Base-by-base conservation (phyloP, 179 eudicot species). In the Silene noctiflora region DNA sequence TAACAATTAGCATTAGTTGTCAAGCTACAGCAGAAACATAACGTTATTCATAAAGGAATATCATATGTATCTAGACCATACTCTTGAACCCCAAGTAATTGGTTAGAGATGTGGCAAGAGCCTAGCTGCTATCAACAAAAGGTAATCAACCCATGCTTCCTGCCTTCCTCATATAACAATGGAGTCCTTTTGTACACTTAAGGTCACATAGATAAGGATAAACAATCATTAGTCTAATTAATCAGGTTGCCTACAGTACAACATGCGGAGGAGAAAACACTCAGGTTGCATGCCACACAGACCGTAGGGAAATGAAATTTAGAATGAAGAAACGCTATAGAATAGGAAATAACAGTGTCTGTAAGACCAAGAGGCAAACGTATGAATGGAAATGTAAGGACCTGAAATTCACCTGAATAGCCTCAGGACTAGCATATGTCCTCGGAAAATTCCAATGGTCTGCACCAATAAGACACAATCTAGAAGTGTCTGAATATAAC, bases 401-500 rank as follows among this genome's bases (percentile, higher is more conserved):
- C 39, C 73, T 70, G 73, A 85, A 46, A 48, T 73, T 44, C 33
- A 95, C 99, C 99, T 95, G 99, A 87, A 95, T 95, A 55, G 99
- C 97, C 79, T 91, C 95, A 24, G 99, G 99, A 85, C 90, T 88
- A 51, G 94, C 93, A 79, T 91, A 95, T 62, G 97, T 92, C 80
- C 99, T 85, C 6, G 99, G 99, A 78, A 81, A 86, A 76, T 88
- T 95, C 91, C 84, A 91, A 76, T 95, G 99, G 78, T 95, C 95
- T 33, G 98, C 97, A 76, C 99, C 99, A 85, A 93, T 75, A 71
- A 95, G 99, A 79, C 99, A 95, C 79, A 95, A 67, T 79, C 99
- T 87, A 65, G 99, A 92, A 81, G 82, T 84, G 78, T 93, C 92
- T 75, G 99, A 93, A 81, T 91, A 91, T 66, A 85, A 81, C 82